phyloP scores from a whole-genome alignment of 352 stramenopile genomes.

The Plasmopara halstedii region DNA sequence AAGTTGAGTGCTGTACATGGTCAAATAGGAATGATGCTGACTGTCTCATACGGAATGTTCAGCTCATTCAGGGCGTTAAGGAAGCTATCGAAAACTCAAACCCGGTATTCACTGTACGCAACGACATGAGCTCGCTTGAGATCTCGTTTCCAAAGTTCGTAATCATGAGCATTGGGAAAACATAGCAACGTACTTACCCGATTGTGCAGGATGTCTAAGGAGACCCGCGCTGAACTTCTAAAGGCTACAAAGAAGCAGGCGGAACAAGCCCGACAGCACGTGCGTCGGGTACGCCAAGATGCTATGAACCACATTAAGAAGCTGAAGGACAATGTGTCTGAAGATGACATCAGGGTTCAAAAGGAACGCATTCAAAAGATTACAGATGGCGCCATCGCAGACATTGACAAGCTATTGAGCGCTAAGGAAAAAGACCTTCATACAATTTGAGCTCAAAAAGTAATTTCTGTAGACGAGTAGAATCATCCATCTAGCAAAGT shows the following conservation, averaged over 20 bases:
- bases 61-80: slow-evolving; percentile 66
- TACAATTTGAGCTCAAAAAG: slow-evolving; percentile 30
- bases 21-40: neutral
- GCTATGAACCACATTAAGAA: slow-evolving; percentile 80
- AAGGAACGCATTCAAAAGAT: slow-evolving; percentile 77
- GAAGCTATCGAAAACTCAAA: slow-evolving; percentile 72
- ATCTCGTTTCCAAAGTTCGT: slow-evolving; percentile 80
- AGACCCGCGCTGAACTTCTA: slow-evolving; percentile 68
- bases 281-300: slow-evolving; percentile 79
- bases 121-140: slow-evolving; percentile 56
- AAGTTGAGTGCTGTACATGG: slow-evolving; percentile 5
- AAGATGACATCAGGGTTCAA: slow-evolving; percentile 69
- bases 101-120: slow-evolving; percentile 62
- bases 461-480: neutral
- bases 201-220: slow-evolving; percentile 66
- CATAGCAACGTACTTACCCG: neutral
- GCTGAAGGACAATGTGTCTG: slow-evolving; percentile 69
- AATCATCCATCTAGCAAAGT: slow-evolving; percentile 7
- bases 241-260: slow-evolving; percentile 81
- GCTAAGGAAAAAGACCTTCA: slow-evolving; percentile 77
- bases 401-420: slow-evolving; percentile 66
- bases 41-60: neutral
- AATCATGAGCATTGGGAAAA: neutral
- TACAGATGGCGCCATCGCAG: slow-evolving; percentile 57
- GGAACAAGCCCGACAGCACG: slow-evolving; percentile 70